Base-by-base conservation (phyloP, 2,329 filamentous ascomycete species). In the Talaromyces islandicus region DNA sequence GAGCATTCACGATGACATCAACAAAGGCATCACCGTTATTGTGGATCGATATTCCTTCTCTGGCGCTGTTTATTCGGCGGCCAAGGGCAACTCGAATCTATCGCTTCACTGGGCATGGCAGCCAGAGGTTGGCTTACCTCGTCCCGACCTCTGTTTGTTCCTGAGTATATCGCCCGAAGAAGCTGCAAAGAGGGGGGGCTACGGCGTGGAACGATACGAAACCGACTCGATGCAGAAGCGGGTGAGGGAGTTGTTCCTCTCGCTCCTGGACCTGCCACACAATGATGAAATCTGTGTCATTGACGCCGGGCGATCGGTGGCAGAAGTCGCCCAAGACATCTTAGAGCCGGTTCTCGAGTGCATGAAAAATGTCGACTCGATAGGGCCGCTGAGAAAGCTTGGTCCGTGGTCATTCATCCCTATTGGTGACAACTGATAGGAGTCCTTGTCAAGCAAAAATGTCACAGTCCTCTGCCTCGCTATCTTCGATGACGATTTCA, bases 11-110 rank as follows among this genome's bases (percentile, higher is more conserved):
- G 62, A 71, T 41, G 73, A 78, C 57, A 78, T 97, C 6, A 76
- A 79, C 0, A 73, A 79, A 1, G 92, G 93, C 9, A 87, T 82
- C 21, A 94, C 86, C 0, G 82, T 99, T 32, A 80, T 99, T 43
- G 87, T 93, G 66, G 94, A 99, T 75, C 87, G 94, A 54, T 99
- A 97, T 78, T 96, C 95, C 73, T 93, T 96, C 79, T 94, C 90
- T 21, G 94, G 94, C 58, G 90, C 92, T 60, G 91, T 97, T 55
- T 99, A 97, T 78, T 91, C 88, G 25, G 91, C 91, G 0, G 93
- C 94, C 3, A 97, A 97, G 72, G 81, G 85, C 51, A 91, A 90
- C 66, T 84, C 87, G 0, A 74, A 79, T 1, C 81, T 97, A 12
- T 78, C 83, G 0, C 79, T 97, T 0, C 76, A 83, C 0, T 99